Base-by-base conservation (phyloP, 1,139 yeast species). In the Casaregolazyma suthepensis region DNA sequence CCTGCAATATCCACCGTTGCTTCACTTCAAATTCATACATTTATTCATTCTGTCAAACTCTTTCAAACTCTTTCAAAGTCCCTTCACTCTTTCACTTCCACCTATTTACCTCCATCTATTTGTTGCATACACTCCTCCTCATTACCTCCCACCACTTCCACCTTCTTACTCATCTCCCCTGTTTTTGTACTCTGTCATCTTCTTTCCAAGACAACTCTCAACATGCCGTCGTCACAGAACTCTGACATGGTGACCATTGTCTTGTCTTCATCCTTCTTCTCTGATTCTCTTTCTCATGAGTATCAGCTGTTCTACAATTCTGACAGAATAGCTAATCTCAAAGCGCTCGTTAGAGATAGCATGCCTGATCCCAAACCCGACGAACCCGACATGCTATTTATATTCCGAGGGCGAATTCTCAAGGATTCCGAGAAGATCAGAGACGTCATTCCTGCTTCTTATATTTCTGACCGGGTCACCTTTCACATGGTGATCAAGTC, bases 401-500 rank as follows among this genome's bases (percentile, higher is more conserved):
- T 54, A 18, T 56, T 50, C 38, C 43, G 56, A 10, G 59, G 59
- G 17, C 47, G 50, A 26, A 46, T 54, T 3, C 35, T 56, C 22
- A 52, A 46, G 15, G 51, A 56, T 46, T 52, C 49, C 22, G 52
- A 52, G 47, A 45, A 46, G 18, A 45, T 56, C 29, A 22, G 45
- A 13, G 37, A 18, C 6, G 35, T 38, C 37, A 31, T 52, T 20
- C 51, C 51, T 5, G 43, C 46, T 2, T 49, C 43, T 9, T 42
- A 51, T 37, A 26, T 23, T n/a, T 43, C 45, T 15, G 45, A 51
- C 26, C 23, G 26, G 40, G 48, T 52, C 23, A 56, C 56, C 6
- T 56, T 56, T 38, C 58, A 56, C 44, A 37, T 54, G 50, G 56
- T 56, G 7, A 37, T 56, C 26, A 53, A 49, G 43, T 51, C 52